phyloP scores from a whole-genome alignment of 352 stramenopile genomes.

The Pythium utonaiense region DNA sequence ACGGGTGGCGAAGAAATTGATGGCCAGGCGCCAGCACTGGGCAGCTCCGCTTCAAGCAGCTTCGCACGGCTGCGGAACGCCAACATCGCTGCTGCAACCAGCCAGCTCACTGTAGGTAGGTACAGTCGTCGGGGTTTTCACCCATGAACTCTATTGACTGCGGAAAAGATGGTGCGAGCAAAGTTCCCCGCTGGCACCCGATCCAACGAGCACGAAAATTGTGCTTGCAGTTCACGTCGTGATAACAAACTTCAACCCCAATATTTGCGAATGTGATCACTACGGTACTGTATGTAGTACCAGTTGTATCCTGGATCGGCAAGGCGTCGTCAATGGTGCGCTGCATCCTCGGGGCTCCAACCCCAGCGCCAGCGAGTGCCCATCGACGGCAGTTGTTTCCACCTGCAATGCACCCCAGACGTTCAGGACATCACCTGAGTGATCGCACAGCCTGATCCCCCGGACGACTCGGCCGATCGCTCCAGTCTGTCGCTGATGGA shows the following conservation, averaged over 20 bases:
- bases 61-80: neutral
- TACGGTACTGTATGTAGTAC: too few species aligned
- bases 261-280: too few species aligned
- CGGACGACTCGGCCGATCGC: too few species aligned
- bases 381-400: too few species aligned
- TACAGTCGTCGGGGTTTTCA: neutral
- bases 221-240: neutral
- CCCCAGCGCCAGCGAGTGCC: too few species aligned
- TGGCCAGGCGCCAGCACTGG: neutral
- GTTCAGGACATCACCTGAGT: too few species aligned
- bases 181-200: conserved; percentile 1
- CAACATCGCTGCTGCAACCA: neutral
- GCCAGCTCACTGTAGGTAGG: neutral
- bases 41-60: conserved; percentile 1
- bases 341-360: too few species aligned
- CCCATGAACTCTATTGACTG: neutral
- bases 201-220: neutral
- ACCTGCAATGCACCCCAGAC: too few species aligned
- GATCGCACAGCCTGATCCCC: too few species aligned
- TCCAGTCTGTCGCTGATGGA: too few species aligned
- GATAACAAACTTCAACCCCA: conserved; percentile 14
- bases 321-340: too few species aligned
- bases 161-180: neutral
- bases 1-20: neutral
- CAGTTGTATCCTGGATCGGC: too few species aligned